Base-by-base conservation (phyloP, 108 stramenopile species). In the Nitzschia palea region DNA sequence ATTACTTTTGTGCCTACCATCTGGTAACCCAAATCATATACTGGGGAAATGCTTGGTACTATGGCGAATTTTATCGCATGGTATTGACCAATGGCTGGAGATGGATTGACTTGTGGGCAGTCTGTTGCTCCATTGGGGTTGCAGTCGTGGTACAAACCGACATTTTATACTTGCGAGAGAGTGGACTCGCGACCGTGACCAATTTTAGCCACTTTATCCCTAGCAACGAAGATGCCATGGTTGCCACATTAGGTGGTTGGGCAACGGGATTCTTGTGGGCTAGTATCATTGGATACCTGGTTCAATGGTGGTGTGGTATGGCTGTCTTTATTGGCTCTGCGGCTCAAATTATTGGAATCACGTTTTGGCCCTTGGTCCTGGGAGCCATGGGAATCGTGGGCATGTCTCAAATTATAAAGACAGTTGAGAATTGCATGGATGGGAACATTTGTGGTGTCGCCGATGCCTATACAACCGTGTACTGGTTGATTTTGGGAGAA, bases 301-400 rank as follows among this genome's bases (percentile, higher is more conserved):
- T 44, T 15, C 54, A 68, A 34, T 78, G 73, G 77, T 82, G 64
- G 52, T 72, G 63, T 52, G 77, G 70, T 14, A 67, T 82, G 70
- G 81, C 81, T 4, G 54, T 82, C 18, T 78, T 78, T 51, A 34
- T 69, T 14, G 73, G 77, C 12, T 65, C 63, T 15, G 64, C 69
- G 17, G 10, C 44, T 0, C 54, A 73, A 23, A 29, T 78, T 1
- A 54, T 61, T 65, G 17, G 63, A 32, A 32, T 53, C 18, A 59
- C 78, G 56, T 40, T 78, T 29, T 82, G 81, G 77, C 77, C 81
- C 1, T 25, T 82, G 32, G 40, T 31, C 3, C 27, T 69, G 37
- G 71, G 51, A 8, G 55, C 34, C 10, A 66, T 65, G 51, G 50
- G 68, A 17, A 53, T 71, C 44, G 48, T 81, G 6, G 80, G 48